Evolutionary conservation across 352 stramenopile species (phyloP), one percentile per base, ranked within the genome.

Genomic region (Phytophthora constricta): DNA sequence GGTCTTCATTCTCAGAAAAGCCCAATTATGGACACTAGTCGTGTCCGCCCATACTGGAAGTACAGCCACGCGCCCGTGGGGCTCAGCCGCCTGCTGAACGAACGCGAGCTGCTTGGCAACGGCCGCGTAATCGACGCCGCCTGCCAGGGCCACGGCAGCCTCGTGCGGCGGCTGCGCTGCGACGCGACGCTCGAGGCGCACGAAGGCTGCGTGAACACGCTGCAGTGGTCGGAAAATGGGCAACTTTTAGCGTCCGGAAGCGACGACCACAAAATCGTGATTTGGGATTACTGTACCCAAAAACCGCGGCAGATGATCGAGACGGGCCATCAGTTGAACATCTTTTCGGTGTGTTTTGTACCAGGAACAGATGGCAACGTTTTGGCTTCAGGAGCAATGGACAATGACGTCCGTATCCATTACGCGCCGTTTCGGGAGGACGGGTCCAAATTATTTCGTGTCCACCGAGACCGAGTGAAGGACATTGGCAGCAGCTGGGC

Each of bases 291-390:
- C 65, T 66, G 70, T 37, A 77, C 77, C 25, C 75, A 78, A 27
- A 76, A 77, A 64, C 63, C 73, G 51, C 70, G 75, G 14, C 70
- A 89, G 26, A 54, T 73, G 39, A 95, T 97, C 54, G 68, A 80
- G 10, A 93, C 90, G 0, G 87, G 83, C 20, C 89, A 97, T 65
- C 65, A 62, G 0, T 76, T 89, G 60, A 97, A 97, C 62, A 95
- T 97, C 51, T 97, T 97, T 66, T 85, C 84, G 5, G 86, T 96
- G 13, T 89, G 87, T 65, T 95, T 97, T 65, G 80, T 97, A 51
- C 85, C 86, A 2, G 76, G 77, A 46, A 92, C 85, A 1, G 84
- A 93, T 65, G 83, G 93, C 71, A 79, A 95, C 58, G 85, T 95
- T 41, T 65, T 95, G 49, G 87, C 84, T 2, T 88, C 87, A 4